Base-by-base conservation (phyloP, 208 protist species). In the Leishmania turanica region DNA sequence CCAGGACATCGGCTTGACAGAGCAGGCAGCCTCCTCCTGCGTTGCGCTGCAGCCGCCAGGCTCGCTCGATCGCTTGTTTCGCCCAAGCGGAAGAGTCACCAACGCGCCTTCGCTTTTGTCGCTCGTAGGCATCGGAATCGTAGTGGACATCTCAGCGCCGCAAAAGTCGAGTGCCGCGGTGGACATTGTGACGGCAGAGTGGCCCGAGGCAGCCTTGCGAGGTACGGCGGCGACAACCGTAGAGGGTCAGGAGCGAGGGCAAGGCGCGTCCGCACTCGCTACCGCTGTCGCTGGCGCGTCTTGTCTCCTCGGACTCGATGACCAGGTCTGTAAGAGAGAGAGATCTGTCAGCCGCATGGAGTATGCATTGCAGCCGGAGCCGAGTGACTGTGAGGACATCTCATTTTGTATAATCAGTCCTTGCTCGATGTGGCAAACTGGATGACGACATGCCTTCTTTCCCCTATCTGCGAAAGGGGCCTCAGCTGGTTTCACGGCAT, bases 271-370 rank as follows among this genome's bases (percentile, higher is more conserved):
- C 19, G 64, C 62, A 40, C 27, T 68, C 71, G 15, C 54, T 11
- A 6, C 72, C 31, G 49, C 54, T 40, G 71, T 75, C 34, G 66
- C 68, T 72, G 21, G 34, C 68, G 8, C 68, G 42, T 45, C 68
- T 27, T 47, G 68, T 72, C 40, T 72, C 68, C 40, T 72, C 42
- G 9, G 68, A 72, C 68, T 72, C 40, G 34, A 31, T 49, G 21
- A 19, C 68, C 31, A 72, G 24, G 68, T 47, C 68, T 21, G 68
- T 40, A 37, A 37, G 68, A 49, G 72, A 49, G 72, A 76, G 47
- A 42, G 62, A 47, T 49, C 80, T n/a, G 3, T 79, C 53, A 84
- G 74, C 34, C 74, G 75, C 74, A 79, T 84, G 80, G 80, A 79
- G 74, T 79, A 74, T 40, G 80, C 65, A 2, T 53, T 47, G 66